Conservation (phyloP, 345 rosid genomes). For the Eucalyptus fibrosa region DNA sequence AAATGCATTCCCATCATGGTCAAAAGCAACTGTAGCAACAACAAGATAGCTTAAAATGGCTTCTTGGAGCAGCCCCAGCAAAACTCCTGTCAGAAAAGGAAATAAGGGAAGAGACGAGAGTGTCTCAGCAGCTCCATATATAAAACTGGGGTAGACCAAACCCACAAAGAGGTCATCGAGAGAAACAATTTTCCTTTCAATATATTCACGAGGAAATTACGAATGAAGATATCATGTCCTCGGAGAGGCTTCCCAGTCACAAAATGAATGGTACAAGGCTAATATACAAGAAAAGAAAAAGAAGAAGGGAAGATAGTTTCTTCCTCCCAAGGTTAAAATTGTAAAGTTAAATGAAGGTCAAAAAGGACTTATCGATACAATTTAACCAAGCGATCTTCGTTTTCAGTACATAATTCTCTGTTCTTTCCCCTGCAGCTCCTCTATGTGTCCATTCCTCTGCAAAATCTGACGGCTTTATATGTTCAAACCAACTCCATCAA, state of each 20-base stretch:
- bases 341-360: not conserved
- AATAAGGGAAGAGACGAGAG: not conserved
- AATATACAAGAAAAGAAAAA: constrained; percentile 30
- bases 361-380: not conserved
- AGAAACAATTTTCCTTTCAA: not conserved
- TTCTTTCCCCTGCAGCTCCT: constrained; percentile 12
- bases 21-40: not conserved
- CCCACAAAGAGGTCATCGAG: not conserved
- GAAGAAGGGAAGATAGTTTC: constrained; percentile 7
- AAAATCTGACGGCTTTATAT: not conserved
- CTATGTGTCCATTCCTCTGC: not conserved
- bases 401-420: constrained; percentile 9
- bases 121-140: not conserved
- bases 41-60: not conserved
- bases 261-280: constrained; percentile 31
- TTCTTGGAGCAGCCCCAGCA: not conserved
- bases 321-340: constrained; percentile 14
- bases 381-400: not conserved
- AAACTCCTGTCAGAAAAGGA: not conserved
- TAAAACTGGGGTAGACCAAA: not conserved
- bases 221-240: constrained; percentile 8
- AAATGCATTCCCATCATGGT: not conserved
- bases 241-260: constrained; percentile 10
- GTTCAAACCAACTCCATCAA: constrained; percentile 77
- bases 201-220: not conserved